Conservation (phyloP, 2,329 filamentous ascomycete genomes). For the Aspergillus transmontanensis region DNA sequence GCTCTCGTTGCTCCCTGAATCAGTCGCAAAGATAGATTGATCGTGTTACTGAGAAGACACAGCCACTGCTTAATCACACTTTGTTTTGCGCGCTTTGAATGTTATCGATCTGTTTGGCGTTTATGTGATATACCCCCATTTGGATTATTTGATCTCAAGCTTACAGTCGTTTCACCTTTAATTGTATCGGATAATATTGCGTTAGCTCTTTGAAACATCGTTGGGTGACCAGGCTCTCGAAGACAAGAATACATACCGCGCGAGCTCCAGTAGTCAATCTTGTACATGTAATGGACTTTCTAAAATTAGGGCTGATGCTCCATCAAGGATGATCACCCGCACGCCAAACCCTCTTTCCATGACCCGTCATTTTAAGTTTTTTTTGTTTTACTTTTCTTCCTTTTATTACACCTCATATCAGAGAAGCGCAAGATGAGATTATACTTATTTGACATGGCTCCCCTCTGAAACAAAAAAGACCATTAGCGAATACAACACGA, state of each 20-base stretch:
- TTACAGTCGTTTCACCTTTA: constrained; percentile 23
- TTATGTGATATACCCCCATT: constrained; percentile 46
- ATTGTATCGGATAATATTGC: constrained; percentile 22
- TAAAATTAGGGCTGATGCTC: background rate
- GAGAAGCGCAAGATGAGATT: background rate
- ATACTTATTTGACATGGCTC: constrained; percentile 3
- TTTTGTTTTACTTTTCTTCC: background rate
- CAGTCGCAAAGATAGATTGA: constrained; percentile 28
- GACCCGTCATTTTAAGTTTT: background rate
- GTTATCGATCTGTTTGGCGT: constrained; percentile 29
- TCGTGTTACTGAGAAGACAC: background rate
- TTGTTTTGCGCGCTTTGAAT: constrained; percentile 13
- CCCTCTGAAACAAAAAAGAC: background rate
- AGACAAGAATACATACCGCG: too few species aligned
- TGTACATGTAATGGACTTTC: background rate
- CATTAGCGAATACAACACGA: background rate
- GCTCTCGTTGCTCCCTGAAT: constrained; percentile 30
- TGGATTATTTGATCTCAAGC: constrained; percentile 23
- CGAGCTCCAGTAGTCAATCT: background rate
- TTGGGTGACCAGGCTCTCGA: background rate
- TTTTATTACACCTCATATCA: background rate
- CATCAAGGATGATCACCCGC: constrained; percentile 1
- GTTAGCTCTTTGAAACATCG: background rate
- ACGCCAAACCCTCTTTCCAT: background rate
- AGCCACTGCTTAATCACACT: background rate